Base-by-base conservation (phyloP, 805 yeast genomes). In the Ogataea populi-albae region DNA sequence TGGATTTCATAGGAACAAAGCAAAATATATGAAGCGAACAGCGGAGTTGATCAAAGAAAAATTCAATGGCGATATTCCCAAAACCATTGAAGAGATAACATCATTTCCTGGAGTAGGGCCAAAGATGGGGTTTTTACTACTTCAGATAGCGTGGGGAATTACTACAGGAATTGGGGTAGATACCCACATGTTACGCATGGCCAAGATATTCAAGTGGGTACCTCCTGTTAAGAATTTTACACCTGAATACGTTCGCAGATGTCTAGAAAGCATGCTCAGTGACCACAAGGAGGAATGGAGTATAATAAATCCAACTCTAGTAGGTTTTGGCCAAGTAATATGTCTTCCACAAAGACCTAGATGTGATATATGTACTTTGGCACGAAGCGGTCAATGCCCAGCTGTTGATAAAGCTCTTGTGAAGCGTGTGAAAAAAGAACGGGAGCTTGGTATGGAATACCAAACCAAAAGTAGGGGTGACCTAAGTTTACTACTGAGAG, bases 71-170 rank as follows among this genome's bases (percentile, higher is more conserved):
- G 96, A 88, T 46, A 71, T 91, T 3, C 98, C 98, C 0, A 60
- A 71, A 40, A 70, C 80, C 2, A 69, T 84, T 6, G 77, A 72
- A 5, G 89, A 81, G 1, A 68, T 89, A 34, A 68, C 74, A 4
- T 59, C 72, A 0, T 63, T 89, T 21, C 96, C 96, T 0, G 98
- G 98, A 0, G 95, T 89, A 3, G 98, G 98, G 0, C 96, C 96
- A 6, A 89, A 89, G 57, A 89, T 89, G 98, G 95, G 94, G 0
- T 83, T 75, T 55, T 61, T 89, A 25, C 69, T 89, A 2, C 64
- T 87, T 40, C 95, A 87, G 50, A 73, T 77, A 26, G 95, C 93
- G 0, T 88, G 96, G 96, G 65, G 69, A 26, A 65, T 80, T 40
- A 79, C 71, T 35, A 64, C 68, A 10, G 97, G 97, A 0, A 86